These are phyloP conservation scores for Zasmidium cellare DNA, from an alignment of 2,329 filamentous ascomycete genomes.

Conservation along the genomic window DNA sequence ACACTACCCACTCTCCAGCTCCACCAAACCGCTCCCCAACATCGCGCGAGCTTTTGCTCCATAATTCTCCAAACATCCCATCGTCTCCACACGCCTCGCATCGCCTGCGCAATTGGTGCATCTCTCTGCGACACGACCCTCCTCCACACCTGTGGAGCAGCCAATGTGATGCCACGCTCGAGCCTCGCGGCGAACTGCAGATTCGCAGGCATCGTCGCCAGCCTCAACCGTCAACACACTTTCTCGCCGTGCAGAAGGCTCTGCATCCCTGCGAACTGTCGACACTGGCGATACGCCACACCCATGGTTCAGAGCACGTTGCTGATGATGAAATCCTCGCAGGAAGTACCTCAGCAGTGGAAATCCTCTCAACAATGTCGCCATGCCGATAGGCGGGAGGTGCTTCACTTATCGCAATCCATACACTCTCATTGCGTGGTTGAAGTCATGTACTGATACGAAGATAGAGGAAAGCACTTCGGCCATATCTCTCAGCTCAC, in stretches of 20 bases:
- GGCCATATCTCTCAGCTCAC: neutral
- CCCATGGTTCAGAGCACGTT: neutral
- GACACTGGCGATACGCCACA: conserved; percentile 1
- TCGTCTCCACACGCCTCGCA: neutral
- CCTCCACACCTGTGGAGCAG: conserved; percentile 2
- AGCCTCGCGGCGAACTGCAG: neutral
- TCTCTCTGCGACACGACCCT: conserved; percentile 1
- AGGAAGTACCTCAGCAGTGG: neutral
- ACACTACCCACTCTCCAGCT: neutral
- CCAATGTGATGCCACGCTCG: neutral
- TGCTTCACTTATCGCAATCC: neutral
- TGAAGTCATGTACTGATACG: neutral
- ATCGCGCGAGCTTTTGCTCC: neutral
- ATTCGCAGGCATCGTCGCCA: neutral
- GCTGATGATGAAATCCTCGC: neutral
- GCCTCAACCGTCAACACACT: neutral
- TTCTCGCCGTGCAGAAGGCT: neutral
- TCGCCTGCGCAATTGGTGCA: neutral
- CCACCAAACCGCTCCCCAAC: conserved; percentile 2
- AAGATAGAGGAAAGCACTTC: neutral
- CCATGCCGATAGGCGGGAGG: neutral
- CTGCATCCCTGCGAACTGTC: neutral
- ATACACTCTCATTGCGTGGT: neutral
- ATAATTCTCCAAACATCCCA: conserved; percentile 6
- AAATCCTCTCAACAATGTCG: neutral